Base-by-base conservation (phyloP, 129 eudicot species). In the Tanacetum coccineum region DNA sequence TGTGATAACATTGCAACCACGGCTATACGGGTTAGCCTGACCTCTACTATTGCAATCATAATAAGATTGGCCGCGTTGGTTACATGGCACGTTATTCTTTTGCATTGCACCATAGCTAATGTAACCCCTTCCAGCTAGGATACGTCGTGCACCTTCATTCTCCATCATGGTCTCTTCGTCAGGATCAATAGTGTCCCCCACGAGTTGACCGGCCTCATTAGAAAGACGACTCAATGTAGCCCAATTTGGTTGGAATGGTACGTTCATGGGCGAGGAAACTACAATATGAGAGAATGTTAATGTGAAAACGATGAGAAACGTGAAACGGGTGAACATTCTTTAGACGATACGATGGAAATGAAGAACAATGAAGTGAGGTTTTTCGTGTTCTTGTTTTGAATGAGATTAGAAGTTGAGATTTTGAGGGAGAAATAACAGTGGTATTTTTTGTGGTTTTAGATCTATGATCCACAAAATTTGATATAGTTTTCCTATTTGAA, bases 81-180 rank as follows among this genome's bases (percentile, higher is more conserved):
- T 73, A 53, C 88, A 83, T n/a, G 85, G 85, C 15, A 80, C 78
- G 0, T 70, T 80, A 62, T 73, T 67, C 76, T 70, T 76, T 14
- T 47, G 58, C 71, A 80, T 74, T 5, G 88, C 88, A 9, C 75
- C 76, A 26, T 83, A 83, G 49, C 87, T 83, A 0, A 83, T 76
- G 55, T 83, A 80, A 1, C 71, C 53, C 2, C 70, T 26, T 28
- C 64, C 59, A 0, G 56, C 78, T 18, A 83, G 55, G 44, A 73
- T 4, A 0, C 88, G 42, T 13, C 85, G 66, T 14, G 68, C 71
- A 25, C 46, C 40, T 19, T 73, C 79, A 0, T 81, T 70, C 61
- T 55, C 76, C 81, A 69, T 55, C 68, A 55, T 71, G 59, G 64
- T 68, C 42, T 77, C 80, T 25, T 66, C 75, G 1, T 72, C 70